phyloP scores from a whole-genome alignment of 2,329 filamentous ascomycete species.

The Scleromitrula shiraiana region DNA sequence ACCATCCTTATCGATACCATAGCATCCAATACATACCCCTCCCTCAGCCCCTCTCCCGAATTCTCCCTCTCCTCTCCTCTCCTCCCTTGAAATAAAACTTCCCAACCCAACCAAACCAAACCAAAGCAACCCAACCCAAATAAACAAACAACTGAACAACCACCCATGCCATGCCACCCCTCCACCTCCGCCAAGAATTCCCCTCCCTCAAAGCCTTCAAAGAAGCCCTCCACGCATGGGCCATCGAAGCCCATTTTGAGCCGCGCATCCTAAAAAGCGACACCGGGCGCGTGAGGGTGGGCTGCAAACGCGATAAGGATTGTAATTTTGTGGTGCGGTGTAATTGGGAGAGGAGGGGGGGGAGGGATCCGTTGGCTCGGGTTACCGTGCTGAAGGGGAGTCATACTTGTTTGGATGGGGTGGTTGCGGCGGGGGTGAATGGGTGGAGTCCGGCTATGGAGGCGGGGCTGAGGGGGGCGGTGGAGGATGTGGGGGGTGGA shows the following conservation, averaged over 20 bases:
- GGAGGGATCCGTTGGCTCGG: constrained; percentile 24
- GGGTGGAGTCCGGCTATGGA: background rate
- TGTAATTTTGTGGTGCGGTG: constrained; percentile 29
- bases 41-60: no score
- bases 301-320: constrained; percentile 28
- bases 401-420: constrained; percentile 28
- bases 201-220: constrained; percentile 29
- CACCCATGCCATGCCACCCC: constrained; percentile 21
- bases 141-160: background rate
- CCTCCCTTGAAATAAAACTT: background rate
- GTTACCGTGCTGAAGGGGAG: constrained; percentile 27
- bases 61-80: no score
- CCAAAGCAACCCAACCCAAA: background rate
- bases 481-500: constrained; percentile 2
- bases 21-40: no score
- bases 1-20: no score
- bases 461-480: constrained; percentile 1
- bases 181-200: constrained; percentile 29
- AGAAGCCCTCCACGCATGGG: constrained; percentile 29
- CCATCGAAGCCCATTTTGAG: constrained; percentile 30
- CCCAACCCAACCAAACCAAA: background rate
- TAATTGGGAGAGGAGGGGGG: constrained; percentile 29
- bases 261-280: constrained; percentile 29
- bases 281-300: constrained; percentile 29
- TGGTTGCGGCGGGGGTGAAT: constrained; percentile 7